phyloP scores from a whole-genome alignment of 768 basidiomycete species.

The Leucocoprinus sp. region DNA sequence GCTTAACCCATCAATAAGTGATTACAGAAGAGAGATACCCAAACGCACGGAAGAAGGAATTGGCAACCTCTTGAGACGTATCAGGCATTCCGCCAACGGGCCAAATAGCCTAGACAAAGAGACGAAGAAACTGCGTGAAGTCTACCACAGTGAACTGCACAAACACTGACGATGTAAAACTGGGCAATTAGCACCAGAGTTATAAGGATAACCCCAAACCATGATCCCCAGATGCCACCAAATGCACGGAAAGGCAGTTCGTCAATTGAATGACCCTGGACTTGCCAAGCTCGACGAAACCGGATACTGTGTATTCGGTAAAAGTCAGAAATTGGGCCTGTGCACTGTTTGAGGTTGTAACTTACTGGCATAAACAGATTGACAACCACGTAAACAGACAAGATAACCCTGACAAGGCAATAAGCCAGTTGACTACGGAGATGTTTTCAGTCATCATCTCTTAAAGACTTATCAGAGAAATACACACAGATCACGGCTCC shows the following conservation, averaged over 20 bases:
- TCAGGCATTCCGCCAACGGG: slow-evolving; percentile 29
- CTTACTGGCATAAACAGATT: slow-evolving; percentile 39
- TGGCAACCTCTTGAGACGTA: slow-evolving; percentile 21
- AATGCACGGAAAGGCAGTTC: slow-evolving; percentile 38
- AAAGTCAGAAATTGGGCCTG: not conserved
- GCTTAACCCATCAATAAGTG: not conserved
- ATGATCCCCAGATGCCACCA: slow-evolving; percentile 37
- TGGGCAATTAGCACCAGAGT: slow-evolving; percentile 35
- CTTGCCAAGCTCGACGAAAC: slow-evolving; percentile 35
- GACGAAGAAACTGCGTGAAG: not conserved
- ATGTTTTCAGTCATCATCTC: not conserved
- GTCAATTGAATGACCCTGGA: slow-evolving; percentile 36
- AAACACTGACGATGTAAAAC: slow-evolving; percentile 31
- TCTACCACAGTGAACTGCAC: not conserved
- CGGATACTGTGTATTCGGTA: slow-evolving; percentile 26
- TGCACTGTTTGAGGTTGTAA: slow-evolving; percentile 3
- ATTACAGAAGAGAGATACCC: not conserved
- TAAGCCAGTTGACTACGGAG: slow-evolving; percentile 32
- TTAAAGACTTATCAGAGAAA: not conserved
- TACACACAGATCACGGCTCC: slow-evolving; percentile 32
- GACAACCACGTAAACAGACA: slow-evolving; percentile 38
- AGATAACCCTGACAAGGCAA: slow-evolving; percentile 39
- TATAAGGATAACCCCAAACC: slow-evolving; percentile 35
- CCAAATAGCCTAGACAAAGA: slow-evolving; percentile 27
- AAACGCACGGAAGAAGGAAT: slow-evolving; percentile 31